Base-by-base conservation (phyloP, 1,139 yeast species). In the Candida sojae region DNA sequence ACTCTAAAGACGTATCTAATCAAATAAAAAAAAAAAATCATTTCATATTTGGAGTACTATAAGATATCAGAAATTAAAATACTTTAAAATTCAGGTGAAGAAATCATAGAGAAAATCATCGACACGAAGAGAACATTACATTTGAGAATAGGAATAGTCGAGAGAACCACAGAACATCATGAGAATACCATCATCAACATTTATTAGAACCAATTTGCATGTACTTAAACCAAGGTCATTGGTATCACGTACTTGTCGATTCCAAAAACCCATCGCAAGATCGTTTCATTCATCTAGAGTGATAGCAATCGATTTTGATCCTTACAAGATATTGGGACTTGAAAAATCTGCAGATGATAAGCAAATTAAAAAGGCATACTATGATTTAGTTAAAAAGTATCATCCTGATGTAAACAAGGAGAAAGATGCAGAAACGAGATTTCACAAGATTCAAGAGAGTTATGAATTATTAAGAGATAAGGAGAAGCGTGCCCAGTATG, bases 381-480 rank as follows among this genome's bases (percentile, higher is more conserved):
- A 91, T 64, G 88, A 90, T 61, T 74, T 93, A 54, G 99, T 97
- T 23, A 95, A 95, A 67, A 83, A 93, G 66, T 89, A 76, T 67
- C 99, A 93, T 68, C 99, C 99, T 1, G 99, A 93, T 71, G 89
- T 93, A 46, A 93, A 93, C 68, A 93, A 93, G 67, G 97, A 88
- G 56, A 80, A 83, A 36, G 95, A 82, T 30, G 96, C 98, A 0
- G 96, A 92, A 58, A 82, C 84, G 61, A 84, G 83, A 65, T 93
- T 93, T 70, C 98, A 93, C 63, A 91, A 89, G 61, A 82, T 93
- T 57, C 98, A 93, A 65, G 95, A 89, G 55, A 95, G 97, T 6
- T 93, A 95, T 62, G 99, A 93, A 67, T 82, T 93, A 43, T 75
- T 95, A 62, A 84, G 91, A 45, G 96, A 93, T 65, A 88, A 92